These are phyloP conservation scores for Myriosclerotinia scirpicola DNA, from an alignment of 2,329 filamentous ascomycete genomes.

Conservation along the genomic window DNA sequence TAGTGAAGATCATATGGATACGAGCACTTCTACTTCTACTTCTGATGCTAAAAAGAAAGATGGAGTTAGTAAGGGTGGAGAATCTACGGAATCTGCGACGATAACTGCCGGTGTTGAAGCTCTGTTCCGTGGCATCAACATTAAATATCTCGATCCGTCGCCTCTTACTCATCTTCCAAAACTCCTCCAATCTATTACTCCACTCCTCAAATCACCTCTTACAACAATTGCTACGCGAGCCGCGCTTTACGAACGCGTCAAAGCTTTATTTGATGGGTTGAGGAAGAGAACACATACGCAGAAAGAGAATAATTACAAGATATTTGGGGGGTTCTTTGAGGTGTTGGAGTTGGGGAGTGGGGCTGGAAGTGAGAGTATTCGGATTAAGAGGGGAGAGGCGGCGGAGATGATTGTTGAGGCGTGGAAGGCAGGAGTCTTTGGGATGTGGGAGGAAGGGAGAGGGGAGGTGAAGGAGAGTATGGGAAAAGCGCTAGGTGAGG, in stretches of 20 bases:
- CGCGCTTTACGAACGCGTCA: constrained; percentile 39
- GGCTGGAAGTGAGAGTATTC: constrained; percentile 38
- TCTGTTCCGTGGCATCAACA: constrained; percentile 39
- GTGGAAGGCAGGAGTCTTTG: constrained; percentile 36
- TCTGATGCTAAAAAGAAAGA: constrained; percentile 26
- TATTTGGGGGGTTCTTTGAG: constrained; percentile 34
- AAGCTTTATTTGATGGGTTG: constrained; percentile 37
- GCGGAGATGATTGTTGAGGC: constrained; percentile 37
- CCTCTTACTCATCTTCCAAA: constrained; percentile 35
- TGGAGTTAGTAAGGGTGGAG: constrained; percentile 32
- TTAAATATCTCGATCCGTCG: constrained; percentile 32
- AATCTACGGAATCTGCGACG: constrained; percentile 36
- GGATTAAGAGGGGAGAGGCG: constrained; percentile 40
- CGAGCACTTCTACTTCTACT: constrained; percentile 51
- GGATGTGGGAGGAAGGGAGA: constrained; percentile 32
- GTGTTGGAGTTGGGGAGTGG: constrained; percentile 38
- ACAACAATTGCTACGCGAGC: constrained; percentile 36
- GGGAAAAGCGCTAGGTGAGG: constrained; percentile 30
- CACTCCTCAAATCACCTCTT: constrained; percentile 35
- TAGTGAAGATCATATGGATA: constrained; percentile 40
- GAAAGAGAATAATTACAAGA: constrained; percentile 28
- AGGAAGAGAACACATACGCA: constrained; percentile 31
- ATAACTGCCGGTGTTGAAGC: constrained; percentile 39
- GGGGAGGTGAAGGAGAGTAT: constrained; percentile 32
- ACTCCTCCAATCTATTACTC: constrained; percentile 33